Base-by-base conservation (phyloP, 2,329 filamentous ascomycete genomes). In the Parascedosporium putredinis region DNA sequence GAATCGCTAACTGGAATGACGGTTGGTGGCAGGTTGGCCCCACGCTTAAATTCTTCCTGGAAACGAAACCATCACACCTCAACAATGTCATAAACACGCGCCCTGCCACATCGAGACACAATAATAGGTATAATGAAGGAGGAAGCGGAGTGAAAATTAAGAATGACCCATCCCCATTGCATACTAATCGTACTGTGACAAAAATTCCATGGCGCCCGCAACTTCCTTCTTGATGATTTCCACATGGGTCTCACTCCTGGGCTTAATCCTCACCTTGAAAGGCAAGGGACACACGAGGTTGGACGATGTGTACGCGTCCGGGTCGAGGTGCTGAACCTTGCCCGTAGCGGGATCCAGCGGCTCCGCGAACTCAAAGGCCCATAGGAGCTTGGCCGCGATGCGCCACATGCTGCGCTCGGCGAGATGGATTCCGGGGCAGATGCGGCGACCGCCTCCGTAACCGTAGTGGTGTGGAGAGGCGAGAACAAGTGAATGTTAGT, bases 391-490 rank as follows among this genome's bases (percentile, higher is more conserved):
- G 1, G 67, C 57, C 16, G 67, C 57, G 27, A 55, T 58, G 1
- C 66, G 45, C 51, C 64, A 67, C 14, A 74, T 58, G 23, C 62
- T 69, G 4, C 69, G 64, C 49, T 74, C 69, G 0, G 71, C 72
- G 1, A 78, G 64, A 52, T 78, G 72, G 45, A 72, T 57, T 0
- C 64, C 64, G 1, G 64, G 62, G 24, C 64, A 67, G 20, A 65
- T 57, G 8, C 64, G 57, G 7, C 64, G 56, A 3, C 64, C 64
- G 54, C 60, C 64, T 5, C 64, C 64, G 42, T 66, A 67, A 0
- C 60, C 59, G 20, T 61, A 61, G 50, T 65, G 38, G 23, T 50
- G 31, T 33, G 31, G 31, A 33, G 3, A 33, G 31, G n/a, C 31
- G 31, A 33, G 6, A 33, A n/a, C n/a, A n/a, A n/a, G 10, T 33